Evolutionary conservation across 2,329 filamentous ascomycete genomes (phyloP).

Genomic region (Ophiostoma pallidulum): DNA sequence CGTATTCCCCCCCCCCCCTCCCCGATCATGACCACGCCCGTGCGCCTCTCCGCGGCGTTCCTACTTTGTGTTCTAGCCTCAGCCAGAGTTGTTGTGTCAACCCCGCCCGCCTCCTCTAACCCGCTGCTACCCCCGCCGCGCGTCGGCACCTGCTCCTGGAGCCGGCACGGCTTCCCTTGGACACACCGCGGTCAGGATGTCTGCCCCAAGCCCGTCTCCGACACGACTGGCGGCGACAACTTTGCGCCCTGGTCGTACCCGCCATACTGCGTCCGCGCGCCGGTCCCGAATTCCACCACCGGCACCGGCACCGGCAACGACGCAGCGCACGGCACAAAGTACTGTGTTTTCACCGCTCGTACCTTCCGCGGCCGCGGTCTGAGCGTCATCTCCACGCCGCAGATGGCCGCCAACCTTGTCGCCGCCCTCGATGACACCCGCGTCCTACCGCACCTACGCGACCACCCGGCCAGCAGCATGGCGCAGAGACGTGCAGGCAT

Average conservation of each 20-base stretch:
- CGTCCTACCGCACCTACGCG: slow-evolving; percentile 9
- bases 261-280: slow-evolving; percentile 15
- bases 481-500: background rate
- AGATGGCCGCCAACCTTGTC: slow-evolving; percentile 18
- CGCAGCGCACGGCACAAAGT: background rate
- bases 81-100: background rate
- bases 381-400: slow-evolving; percentile 20
- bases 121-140: background rate
- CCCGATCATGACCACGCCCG: too few species aligned
- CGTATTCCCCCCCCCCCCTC: too few species aligned
- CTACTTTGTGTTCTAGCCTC: too few species aligned
- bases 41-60: too few species aligned
- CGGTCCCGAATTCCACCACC: slow-evolving; percentile 1
- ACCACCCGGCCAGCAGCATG: slow-evolving; percentile 14
- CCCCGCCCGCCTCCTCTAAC: background rate
- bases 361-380: slow-evolving; percentile 20
- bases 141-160: slow-evolving; percentile 9
- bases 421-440: slow-evolving; percentile 18
- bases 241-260: slow-evolving; percentile 17
- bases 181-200: background rate
- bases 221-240: background rate
- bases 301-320: background rate
- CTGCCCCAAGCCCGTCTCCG: slow-evolving; percentile 8
- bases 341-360: slow-evolving; percentile 20
- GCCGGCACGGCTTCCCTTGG: slow-evolving; percentile 8